A percentile compares a stretch with the other conserved stretches of the same genome.
Evolutionary conservation across 306 rosid species (phyloP).

Genomic region (Quercus agrifolia): DNA sequence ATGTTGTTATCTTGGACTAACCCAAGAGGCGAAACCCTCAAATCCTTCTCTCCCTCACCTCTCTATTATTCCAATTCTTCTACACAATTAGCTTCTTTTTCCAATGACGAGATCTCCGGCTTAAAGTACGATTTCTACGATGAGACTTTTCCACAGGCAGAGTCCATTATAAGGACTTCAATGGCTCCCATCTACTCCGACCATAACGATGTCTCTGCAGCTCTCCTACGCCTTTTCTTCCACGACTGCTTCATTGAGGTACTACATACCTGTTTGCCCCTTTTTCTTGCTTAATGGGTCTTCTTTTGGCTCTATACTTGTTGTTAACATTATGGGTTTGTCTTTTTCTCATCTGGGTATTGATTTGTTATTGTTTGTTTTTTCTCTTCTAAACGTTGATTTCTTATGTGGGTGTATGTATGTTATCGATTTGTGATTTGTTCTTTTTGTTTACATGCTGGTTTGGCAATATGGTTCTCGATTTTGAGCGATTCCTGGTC

Average conservation of each 20-base stretch:
- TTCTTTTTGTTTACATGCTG: no score
- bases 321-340: neutral
- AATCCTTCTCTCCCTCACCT: neutral
- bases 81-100: conserved; percentile 11
- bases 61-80: neutral
- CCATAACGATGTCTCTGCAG: conserved; percentile 48
- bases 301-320: neutral
- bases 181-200: no score
- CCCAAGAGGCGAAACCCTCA: conserved; percentile 32
- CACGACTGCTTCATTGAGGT: conserved; percentile 89
- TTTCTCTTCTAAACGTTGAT: no score
- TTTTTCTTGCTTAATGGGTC: neutral
- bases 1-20: conserved; percentile 41
- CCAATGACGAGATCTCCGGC: conserved; percentile 12
- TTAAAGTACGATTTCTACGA: conserved; percentile 60
- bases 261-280: neutral
- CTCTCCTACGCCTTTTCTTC: conserved; percentile 83
- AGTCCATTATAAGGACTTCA: conserved; percentile 47
- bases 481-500: no score
- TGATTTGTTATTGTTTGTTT: no score
- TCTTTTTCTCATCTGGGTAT: neutral
- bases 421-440: no score
- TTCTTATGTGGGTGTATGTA: no score
- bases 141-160: conserved; percentile 61
- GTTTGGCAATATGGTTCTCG: no score